phyloP scores from a whole-genome alignment of 2,329 filamentous ascomycete genomes.

The Alternaria tenuissima region DNA sequence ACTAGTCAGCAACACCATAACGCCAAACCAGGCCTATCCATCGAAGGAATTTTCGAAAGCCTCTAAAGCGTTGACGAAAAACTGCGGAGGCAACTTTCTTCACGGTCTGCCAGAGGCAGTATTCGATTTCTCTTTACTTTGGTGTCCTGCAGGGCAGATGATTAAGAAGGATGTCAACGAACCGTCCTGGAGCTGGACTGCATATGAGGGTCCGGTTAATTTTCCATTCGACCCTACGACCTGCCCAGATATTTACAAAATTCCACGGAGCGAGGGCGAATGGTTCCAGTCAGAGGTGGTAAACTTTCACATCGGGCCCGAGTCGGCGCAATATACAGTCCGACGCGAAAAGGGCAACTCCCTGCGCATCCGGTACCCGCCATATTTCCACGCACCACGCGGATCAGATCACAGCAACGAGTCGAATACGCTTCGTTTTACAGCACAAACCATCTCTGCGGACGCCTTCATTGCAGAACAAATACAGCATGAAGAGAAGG shows the following conservation, averaged over 20 bases:
- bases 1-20: slow-evolving; percentile 34
- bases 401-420: slow-evolving; percentile 28
- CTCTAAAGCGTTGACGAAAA: slow-evolving; percentile 35
- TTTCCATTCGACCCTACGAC: slow-evolving; percentile 47
- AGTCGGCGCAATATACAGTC: slow-evolving; percentile 35
- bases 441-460: slow-evolving; percentile 34
- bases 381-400: slow-evolving; percentile 36
- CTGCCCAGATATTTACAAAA: slow-evolving; percentile 37
- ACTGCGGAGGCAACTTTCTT: slow-evolving; percentile 41
- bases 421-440: slow-evolving; percentile 38
- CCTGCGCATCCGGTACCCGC: slow-evolving; percentile 36
- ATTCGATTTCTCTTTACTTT: slow-evolving; percentile 45
- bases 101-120: slow-evolving; percentile 43
- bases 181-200: slow-evolving; percentile 47
- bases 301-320: slow-evolving; percentile 38
- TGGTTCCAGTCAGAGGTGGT: slow-evolving; percentile 43
- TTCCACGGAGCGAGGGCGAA: slow-evolving; percentile 28
- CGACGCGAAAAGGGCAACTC: slow-evolving; percentile 35
- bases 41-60: slow-evolving; percentile 33
- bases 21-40: slow-evolving; percentile 20
- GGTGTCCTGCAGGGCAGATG: slow-evolving; percentile 39
- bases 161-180: slow-evolving; percentile 25
- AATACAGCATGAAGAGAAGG: slow-evolving; percentile 26
- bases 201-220: slow-evolving; percentile 36
- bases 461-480: slow-evolving; percentile 38